Evolutionary conservation across 345 rosid species (phyloP), one percentile per base, ranked within the genome.

Genomic region (Boechera stricta): DNA sequence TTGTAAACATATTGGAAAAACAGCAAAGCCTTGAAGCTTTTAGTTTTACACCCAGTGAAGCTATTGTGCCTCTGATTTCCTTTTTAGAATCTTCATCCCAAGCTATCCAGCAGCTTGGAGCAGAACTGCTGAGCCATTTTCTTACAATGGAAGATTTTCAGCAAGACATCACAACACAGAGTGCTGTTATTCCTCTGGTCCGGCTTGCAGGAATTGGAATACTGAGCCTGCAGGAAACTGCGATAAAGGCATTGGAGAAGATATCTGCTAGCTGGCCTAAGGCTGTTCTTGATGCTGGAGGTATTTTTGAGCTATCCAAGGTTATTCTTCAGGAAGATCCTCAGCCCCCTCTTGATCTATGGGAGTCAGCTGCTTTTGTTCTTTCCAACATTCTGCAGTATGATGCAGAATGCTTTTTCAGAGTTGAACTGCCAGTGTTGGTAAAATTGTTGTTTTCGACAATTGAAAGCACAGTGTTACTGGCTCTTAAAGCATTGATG

Each of bases 81-180:
- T 91, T 89, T 81, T 80, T 93, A 67, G 92, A 91, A 60, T 93
- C 98, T 55, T 89, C 97, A 29, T 84, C 96, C 73, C 97, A 84
- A 82, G 92, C 93, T 63, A 87, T 93, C 80, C 98, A 93, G 89
- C 96, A 88, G 84, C 96, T 93, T 61, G 97, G 91, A 57, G 89
- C 91, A 21, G 96, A 93, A 75, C 80, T 93, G 58, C 81, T 93
- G 44, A 84, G 96, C 69, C 89, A 93, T 84, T 92, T 93, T 76
- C 92, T 93, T 59, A 92, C 92, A 12, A 92, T 89, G 78, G 98
- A 89, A 78, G 94, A 93, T 69, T 88, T 93, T 76, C 96, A 93
- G 85, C 85, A 87, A 73, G 97, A 93, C 68, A 85, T 88, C 70
- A 88, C 90, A 7, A 88, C 98, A 35, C 91, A 87, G 80, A 88